These are phyloP conservation scores for Clonostachys solani DNA, from an alignment of 2,329 filamentous ascomycete species.

Conservation along the genomic window DNA sequence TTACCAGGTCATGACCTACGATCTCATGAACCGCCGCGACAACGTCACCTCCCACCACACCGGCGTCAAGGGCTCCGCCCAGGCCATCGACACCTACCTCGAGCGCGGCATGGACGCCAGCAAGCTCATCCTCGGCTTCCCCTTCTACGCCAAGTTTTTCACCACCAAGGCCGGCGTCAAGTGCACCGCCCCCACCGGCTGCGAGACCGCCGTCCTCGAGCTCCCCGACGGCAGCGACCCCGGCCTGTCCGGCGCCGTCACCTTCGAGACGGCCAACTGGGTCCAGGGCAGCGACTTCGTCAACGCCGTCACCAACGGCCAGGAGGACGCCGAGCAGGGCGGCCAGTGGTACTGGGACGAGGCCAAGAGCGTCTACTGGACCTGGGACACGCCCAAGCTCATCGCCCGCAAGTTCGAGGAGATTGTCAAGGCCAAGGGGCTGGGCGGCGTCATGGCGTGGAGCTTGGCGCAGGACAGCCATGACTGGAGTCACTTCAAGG, in stretches of 20 bases:
- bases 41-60: conserved; percentile 60
- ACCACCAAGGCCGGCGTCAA: conserved; percentile 39
- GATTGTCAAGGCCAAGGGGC: conserved; percentile 30
- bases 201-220: conserved; percentile 55
- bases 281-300: conserved; percentile 24
- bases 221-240: conserved; percentile 55
- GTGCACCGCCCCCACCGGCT: conserved; percentile 49
- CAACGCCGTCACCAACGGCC: conserved; percentile 30
- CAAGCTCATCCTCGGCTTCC: conserved; percentile 62
- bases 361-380: conserved; percentile 42
- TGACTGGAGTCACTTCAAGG: conserved; percentile 35
- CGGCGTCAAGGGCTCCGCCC: conserved; percentile 48
- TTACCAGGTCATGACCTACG: conserved; percentile 62
- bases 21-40: conserved; percentile 71
- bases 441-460: conserved; percentile 52
- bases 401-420: conserved; percentile 40
- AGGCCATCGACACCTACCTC: conserved; percentile 55
- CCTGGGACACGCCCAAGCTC: conserved; percentile 47
- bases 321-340: conserved; percentile 40
- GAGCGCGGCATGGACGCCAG: conserved; percentile 46
- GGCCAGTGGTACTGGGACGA: conserved; percentile 53
- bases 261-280: conserved; percentile 29
- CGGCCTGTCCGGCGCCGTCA: conserved; percentile 37
- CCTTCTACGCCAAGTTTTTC: conserved; percentile 69
- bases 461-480: conserved; percentile 43